Base-by-base conservation (phyloP, 2,329 filamentous ascomycete genomes). In the Pseudogymnoascus sp. region DNA sequence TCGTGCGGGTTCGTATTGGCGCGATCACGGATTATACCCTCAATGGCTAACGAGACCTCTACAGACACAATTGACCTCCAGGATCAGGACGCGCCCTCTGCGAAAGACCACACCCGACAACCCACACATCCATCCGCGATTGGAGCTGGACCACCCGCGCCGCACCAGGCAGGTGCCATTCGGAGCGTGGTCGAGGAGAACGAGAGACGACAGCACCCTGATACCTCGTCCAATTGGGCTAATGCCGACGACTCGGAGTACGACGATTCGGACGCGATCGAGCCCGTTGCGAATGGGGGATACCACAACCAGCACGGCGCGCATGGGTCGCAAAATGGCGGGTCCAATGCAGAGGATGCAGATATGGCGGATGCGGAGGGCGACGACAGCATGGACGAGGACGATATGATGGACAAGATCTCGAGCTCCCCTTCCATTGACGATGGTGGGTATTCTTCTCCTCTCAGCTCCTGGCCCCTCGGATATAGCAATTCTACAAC, bases 361-460 rank as follows among this genome's bases (percentile, higher is more conserved):
- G 87, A 90, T 67, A 77, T 85, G 71, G 84, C 88, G 69, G 84
- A 85, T 68, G 86, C 85, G 59, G 87, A 88, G 70, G 89, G 82
- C 59, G 85, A 90, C 65, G 89, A 90, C 69, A 84, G 90, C 70
- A 78, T 92, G 75, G 92, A 96, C 72, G 82, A 74, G 63, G 87
- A 97, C 77, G 93, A 97, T 76, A 87, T 96, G 87, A 91, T 96
- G 89, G 95, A 97, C 80, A 95, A 95, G 77, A 97, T 99, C 69
- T 97, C 93, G 72, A 97, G 93, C 77, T 97, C 93, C 71, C 95
- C 95, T 74, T 97, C 93, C 71, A 99, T 99, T 77, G 92, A 96
- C 82, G 93, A 97, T 88, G 93, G 93, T 99, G 87, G 84, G 92
- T 95, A 80, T 72, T 68, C 67, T 65, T 49, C 43, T 49, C 69